Evolutionary conservation across 495 filamentous ascomycete genomes (phyloP).

Genomic region (Patellaria atrata): DNA sequence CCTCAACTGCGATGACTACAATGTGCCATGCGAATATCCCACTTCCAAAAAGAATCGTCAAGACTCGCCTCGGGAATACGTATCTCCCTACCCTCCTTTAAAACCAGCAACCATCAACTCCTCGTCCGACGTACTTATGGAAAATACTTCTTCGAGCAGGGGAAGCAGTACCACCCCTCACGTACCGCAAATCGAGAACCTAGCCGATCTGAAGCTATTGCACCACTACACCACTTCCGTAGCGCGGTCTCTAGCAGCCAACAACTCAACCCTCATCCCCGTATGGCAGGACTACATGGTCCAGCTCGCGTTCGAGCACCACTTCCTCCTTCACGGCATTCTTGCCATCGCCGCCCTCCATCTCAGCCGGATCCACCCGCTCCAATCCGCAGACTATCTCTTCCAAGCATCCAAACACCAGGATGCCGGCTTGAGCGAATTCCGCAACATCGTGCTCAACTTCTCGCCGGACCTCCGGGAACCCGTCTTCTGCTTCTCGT

Average conservation of each 20-base stretch:
- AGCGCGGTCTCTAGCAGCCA: slow-evolving; percentile 1
- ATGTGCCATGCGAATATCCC: slow-evolving; percentile 10
- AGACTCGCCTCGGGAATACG: neutral
- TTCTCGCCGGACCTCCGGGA: too few species aligned
- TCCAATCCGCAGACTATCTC: slow-evolving; percentile 2
- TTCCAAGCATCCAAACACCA: slow-evolving; percentile 9
- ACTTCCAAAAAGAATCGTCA: neutral
- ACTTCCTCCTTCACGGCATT: slow-evolving; percentile 11
- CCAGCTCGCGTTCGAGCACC: slow-evolving; percentile 6
- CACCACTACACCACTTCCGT: slow-evolving; percentile 10
- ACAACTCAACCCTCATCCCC: too few species aligned
- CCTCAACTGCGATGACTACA: slow-evolving; percentile 12
- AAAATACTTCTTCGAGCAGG: neutral
- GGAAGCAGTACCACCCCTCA: neutral
- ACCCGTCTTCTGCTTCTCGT: slow-evolving; percentile 9
- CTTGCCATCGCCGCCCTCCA: slow-evolving; percentile 15
- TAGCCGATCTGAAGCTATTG: slow-evolving; percentile 11
- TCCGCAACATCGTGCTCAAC: slow-evolving; percentile 6
- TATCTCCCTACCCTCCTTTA: slow-evolving; percentile 2
- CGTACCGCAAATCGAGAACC: neutral
- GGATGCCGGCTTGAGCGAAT: slow-evolving; percentile 6
- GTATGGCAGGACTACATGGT: slow-evolving; percentile 6
- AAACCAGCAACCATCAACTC: too few species aligned
- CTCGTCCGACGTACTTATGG: slow-evolving; percentile 6
- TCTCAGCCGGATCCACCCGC: slow-evolving; percentile 7